Conservation (phyloP, 169 alveolate genomes). For the Eimeria mitis region DNA sequence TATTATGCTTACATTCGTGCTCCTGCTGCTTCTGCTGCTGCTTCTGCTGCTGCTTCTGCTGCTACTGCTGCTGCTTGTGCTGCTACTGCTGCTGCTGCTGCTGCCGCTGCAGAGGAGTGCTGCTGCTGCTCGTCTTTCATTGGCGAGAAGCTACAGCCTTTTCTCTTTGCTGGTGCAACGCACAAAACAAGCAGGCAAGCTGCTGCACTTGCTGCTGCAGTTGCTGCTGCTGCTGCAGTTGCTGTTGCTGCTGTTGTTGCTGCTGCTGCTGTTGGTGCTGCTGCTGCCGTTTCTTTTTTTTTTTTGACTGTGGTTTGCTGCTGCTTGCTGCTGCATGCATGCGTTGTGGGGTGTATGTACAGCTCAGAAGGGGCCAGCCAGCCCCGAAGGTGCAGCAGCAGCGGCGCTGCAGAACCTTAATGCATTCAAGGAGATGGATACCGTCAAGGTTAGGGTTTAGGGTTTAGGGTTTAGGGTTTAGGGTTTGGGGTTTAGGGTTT, state of each 20-base stretch:
- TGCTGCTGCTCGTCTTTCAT: slow-evolving; percentile 14
- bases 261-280: slow-evolving; percentile 25
- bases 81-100: slow-evolving; percentile 31
- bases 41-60: not conserved
- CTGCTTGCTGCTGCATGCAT: not conserved
- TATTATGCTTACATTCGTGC: too few relatives aligned
- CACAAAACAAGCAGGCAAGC: slow-evolving; percentile 42
- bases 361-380: slow-evolving; percentile 16
- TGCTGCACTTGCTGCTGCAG: not conserved
- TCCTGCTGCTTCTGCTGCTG: too few relatives aligned
- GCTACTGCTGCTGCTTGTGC: not conserved
- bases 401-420: not conserved
- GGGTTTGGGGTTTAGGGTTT: not conserved
- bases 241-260: not conserved
- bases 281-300: not conserved
- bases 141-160: slow-evolving; percentile 35
- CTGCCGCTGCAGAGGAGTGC: slow-evolving; percentile 17
- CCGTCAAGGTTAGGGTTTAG: slow-evolving; percentile 3
- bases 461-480: slow-evolving; percentile 37
- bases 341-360: slow-evolving; percentile 4
- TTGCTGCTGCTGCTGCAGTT: not conserved
- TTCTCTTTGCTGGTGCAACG: slow-evolving; percentile 52
- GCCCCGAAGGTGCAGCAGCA: slow-evolving; percentile 34
- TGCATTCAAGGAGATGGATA: not conserved
- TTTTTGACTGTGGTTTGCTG: not conserved